phyloP scores from a whole-genome alignment of 495 filamentous ascomycete genomes.

The Oidiodendron maius region DNA sequence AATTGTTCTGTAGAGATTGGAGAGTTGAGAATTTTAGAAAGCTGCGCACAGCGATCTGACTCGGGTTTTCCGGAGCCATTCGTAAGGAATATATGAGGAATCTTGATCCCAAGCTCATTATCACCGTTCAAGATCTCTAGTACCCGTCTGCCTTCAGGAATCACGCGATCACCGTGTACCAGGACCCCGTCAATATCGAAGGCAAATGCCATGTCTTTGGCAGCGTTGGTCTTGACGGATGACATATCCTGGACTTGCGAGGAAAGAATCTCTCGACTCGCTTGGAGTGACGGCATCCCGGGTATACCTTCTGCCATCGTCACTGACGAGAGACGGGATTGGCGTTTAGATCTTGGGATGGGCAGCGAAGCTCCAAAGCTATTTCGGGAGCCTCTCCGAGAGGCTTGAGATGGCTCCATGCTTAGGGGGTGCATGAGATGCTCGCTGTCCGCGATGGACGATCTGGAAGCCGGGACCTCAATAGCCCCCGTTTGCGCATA shows the following conservation, averaged over 20 bases:
- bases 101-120: constrained; percentile 65
- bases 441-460: constrained; percentile 61
- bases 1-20: constrained; percentile 58
- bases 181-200: constrained; percentile 65
- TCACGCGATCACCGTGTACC: constrained; percentile 58
- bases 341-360: constrained; percentile 66
- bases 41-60: constrained; percentile 47
- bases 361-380: constrained; percentile 74
- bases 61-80: constrained; percentile 63
- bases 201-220: constrained; percentile 63
- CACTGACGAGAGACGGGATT: constrained; percentile 57
- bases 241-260: constrained; percentile 68
- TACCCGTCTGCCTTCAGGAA: constrained; percentile 50
- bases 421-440: constrained; percentile 72
- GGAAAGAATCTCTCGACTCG: constrained; percentile 63
- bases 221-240: constrained; percentile 56
- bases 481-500: constrained; percentile 44
- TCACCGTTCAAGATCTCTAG: constrained; percentile 62
- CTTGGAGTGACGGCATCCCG: constrained; percentile 43
- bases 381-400: constrained; percentile 66
- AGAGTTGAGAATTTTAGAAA: constrained; percentile 50
- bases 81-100: constrained; percentile 65
- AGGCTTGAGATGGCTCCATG: constrained; percentile 57
- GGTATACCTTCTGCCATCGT: constrained; percentile 31
- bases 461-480: constrained; percentile 67